These are phyloP conservation scores for Wickerhamomyces alni DNA, from an alignment of 805 yeast genomes.

Conservation along the genomic window DNA sequence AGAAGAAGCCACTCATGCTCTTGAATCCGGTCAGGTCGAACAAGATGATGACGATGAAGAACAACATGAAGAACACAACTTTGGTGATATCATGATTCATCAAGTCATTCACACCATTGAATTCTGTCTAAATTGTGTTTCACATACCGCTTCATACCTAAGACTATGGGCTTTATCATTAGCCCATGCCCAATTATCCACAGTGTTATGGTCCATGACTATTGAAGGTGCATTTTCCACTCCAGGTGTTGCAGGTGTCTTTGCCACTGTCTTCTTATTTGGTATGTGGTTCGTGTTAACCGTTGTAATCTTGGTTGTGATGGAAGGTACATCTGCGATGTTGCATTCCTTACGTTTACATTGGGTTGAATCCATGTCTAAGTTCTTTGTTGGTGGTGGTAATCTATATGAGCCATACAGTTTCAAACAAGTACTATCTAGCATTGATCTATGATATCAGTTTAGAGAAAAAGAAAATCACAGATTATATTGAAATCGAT, in stretches of 20 bases:
- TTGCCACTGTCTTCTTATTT: conserved; percentile 71
- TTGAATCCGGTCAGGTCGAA: conserved; percentile 38
- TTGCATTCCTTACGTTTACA: conserved; percentile 94
- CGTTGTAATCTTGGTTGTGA: conserved; percentile 81
- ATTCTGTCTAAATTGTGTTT: conserved; percentile 93
- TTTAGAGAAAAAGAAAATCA: no score
- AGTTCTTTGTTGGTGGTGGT: conserved; percentile 97
- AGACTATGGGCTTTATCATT: conserved; percentile 97
- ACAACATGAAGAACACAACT: conserved; percentile 54
- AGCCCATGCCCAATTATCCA: conserved; percentile 95
- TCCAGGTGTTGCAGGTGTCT: conserved; percentile 58
- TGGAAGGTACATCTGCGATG: conserved; percentile 99
- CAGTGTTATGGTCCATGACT: conserved; percentile 96
- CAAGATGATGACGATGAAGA: conserved; percentile 32
- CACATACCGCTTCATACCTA: conserved; percentile 96
- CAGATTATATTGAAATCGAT: no score
- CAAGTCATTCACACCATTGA: conserved; percentile 98
- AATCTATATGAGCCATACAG: conserved; percentile 80
- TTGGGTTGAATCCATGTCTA: conserved; percentile 99
- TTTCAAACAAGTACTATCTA: conserved; percentile 33
- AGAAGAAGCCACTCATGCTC: conserved; percentile 50
- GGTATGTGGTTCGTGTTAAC: conserved; percentile 94
- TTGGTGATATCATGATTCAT: conserved; percentile 95
- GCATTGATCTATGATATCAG: conserved; percentile 11
- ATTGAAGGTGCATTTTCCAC: conserved; percentile 63